Evolutionary conservation across 2,329 filamentous ascomycete genomes (phyloP), one percentile per base, ranked within the genome.

Genomic region (Fusarium tjaetaba): DNA sequence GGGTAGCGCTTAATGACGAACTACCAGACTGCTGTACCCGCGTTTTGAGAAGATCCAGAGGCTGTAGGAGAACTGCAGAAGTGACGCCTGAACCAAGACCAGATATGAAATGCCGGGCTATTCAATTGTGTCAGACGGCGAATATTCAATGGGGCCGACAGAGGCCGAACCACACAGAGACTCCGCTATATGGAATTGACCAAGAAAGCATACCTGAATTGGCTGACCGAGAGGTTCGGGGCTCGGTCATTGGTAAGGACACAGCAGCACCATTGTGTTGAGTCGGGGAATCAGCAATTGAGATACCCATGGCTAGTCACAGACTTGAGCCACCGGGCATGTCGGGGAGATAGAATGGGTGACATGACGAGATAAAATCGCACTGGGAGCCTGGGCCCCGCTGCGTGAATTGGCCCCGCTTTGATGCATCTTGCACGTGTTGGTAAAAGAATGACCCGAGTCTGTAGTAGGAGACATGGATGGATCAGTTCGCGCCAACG

Each of bases 31-130:
- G 96, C 81, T 99, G 96, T 45, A 98, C 92, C 52, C 96, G 92
- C 36, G 96, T 99, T 84, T 99, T 99, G 81, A 99, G 91, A 8
- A 99, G 91, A 84, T 99, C 96, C 79, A 96, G 93, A 32, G 96
- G 96, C 83, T 99, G 96, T 22, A 99, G 89, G 62, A 98, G 91
- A 68, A 97, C 91, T 62, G 96, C 95, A 59, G 95, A 96, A 73
- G 94, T 89, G 57, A 97, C 88, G 78, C 96, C 96, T 13, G 95
- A 98, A 79, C 90, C 90, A 63, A 98, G 89, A 72, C 96, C 96
- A 72, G 95, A 96, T 75, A 92, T 84, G 82, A 98, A 97, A 85
- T 98, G 96, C 81, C 94, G 95, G 75, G 89, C 91, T 93, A 77
- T 71, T 63, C 53, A 64, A 45, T 53, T 30, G 64, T 68, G 76